phyloP scores from a whole-genome alignment of 768 basidiomycete species.

The Termitomyces sp. region DNA sequence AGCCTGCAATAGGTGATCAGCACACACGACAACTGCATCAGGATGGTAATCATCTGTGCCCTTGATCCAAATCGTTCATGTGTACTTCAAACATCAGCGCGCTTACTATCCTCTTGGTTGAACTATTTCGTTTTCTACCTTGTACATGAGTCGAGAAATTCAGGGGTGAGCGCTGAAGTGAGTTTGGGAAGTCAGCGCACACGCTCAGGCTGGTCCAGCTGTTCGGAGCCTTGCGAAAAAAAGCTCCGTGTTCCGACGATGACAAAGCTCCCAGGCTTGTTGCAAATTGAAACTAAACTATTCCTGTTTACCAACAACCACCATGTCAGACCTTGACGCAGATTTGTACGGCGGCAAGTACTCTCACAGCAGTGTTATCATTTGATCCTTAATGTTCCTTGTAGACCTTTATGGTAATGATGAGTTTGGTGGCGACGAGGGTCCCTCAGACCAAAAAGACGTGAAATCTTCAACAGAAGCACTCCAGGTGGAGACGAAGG shows the following conservation, averaged over 20 bases:
- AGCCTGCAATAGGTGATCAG: background rate
- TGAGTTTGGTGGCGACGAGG: conserved; percentile 47
- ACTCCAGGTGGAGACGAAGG: conserved; percentile 16
- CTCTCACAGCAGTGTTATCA: background rate
- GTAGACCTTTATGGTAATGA: conserved; percentile 75
- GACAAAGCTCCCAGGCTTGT: conserved; percentile 13
- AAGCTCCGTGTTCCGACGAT: conserved; percentile 5
- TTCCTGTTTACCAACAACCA: conserved; percentile 11
- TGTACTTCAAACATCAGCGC: background rate
- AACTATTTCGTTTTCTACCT: background rate
- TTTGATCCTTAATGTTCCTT: background rate
- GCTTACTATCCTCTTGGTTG: background rate
- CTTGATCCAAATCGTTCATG: background rate
- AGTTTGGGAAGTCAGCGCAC: too few species aligned
- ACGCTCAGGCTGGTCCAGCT: too few species aligned
- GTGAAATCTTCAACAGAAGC: conserved; percentile 23
- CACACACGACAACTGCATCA: background rate
- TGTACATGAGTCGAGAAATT: background rate
- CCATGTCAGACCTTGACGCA: conserved; percentile 82
- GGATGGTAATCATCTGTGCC: background rate
- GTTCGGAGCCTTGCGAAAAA: background rate
- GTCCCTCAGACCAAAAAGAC: conserved; percentile 29
- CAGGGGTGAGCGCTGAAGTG: background rate
- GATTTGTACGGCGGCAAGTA: conserved; percentile 82
- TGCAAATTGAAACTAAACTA: conserved; percentile 20